phyloP scores from a whole-genome alignment of 495 filamentous ascomycete species.

The Physcia stellaris region DNA sequence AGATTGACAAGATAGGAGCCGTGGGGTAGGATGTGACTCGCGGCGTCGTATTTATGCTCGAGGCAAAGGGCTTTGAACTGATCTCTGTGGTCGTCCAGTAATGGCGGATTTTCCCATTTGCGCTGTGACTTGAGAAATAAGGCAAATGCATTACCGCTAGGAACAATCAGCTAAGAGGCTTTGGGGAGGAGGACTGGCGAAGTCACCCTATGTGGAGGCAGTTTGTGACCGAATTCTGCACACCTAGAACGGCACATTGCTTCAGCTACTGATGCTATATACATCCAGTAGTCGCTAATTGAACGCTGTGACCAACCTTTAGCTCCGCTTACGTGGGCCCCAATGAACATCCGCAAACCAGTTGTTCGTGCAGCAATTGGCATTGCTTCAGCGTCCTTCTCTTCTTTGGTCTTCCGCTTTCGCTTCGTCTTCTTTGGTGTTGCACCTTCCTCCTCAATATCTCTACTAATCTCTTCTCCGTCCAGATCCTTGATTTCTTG shows the following conservation, averaged over 20 bases:
- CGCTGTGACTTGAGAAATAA: constrained; percentile 91
- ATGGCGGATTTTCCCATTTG: constrained; percentile 80
- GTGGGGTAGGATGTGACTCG: constrained; percentile 67
- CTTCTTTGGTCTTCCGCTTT: constrained; percentile 27
- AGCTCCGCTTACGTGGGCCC: constrained; percentile 81
- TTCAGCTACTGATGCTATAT: not conserved
- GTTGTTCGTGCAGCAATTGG: constrained; percentile 55
- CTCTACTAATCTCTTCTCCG: too few relatives aligned
- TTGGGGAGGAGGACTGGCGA: not conserved
- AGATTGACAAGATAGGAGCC: constrained; percentile 95
- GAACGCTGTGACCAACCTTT: constrained; percentile 44
- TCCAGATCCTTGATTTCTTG: too few relatives aligned
- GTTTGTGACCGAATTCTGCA: constrained; percentile 80
- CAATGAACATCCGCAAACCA: constrained; percentile 68
- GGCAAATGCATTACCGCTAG: constrained; percentile 80
- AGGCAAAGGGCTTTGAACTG: constrained; percentile 53
- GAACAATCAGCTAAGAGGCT: not conserved
- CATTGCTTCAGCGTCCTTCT: constrained; percentile 35
- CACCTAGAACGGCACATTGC: constrained; percentile 24
- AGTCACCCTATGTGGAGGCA: constrained; percentile 55
- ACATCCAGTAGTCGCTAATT: not conserved
- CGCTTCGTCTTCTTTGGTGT: constrained; percentile 11
- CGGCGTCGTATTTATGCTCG: constrained; percentile 59
- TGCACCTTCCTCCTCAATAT: too few relatives aligned
- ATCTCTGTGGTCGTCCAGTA: constrained; percentile 50